Evolutionary conservation across 73 alveolate species (phyloP).

Genomic region (Effrenium voratum): DNA sequence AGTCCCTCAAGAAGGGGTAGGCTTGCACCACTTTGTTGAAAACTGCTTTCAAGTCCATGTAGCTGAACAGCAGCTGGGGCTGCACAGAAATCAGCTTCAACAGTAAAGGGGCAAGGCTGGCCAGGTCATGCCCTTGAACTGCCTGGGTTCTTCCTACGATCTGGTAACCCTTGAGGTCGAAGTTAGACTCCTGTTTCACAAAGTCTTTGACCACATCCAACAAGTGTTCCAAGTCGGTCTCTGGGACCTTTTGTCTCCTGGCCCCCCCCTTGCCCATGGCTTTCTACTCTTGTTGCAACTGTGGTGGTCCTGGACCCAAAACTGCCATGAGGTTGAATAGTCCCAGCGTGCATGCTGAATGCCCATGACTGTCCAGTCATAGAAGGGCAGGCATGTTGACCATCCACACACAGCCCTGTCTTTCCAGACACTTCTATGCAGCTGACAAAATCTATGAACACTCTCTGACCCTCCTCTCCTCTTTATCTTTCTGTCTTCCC

Average conservation of each 20-base stretch:
- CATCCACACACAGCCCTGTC: too few species aligned
- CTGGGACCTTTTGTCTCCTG: neutral
- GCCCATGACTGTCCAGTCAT: too few species aligned
- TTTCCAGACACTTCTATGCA: too few species aligned
- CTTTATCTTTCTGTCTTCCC: too few species aligned
- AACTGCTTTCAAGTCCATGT: neutral
- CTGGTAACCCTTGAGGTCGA: neutral
- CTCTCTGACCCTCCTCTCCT: too few species aligned
- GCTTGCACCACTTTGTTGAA: neutral
- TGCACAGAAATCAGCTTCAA: neutral
- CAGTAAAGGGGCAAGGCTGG: neutral
- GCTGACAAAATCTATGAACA: too few species aligned
- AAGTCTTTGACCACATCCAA: neutral
- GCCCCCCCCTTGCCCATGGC: neutral
- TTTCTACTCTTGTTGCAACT: too few species aligned
- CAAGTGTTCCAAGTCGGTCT: neutral
- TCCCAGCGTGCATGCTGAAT: too few species aligned
- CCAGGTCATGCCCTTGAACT: neutral
- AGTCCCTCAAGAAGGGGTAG: neutral
- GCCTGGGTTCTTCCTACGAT: neutral
- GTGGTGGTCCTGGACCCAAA: too few species aligned
- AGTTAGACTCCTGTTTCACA: neutral
- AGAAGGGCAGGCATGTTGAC: too few species aligned
- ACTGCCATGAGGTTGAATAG: too few species aligned
- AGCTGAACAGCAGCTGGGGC: neutral